Evolutionary conservation across 345 rosid genomes (phyloP).

Genomic region (Limnanthes douglasii): DNA sequence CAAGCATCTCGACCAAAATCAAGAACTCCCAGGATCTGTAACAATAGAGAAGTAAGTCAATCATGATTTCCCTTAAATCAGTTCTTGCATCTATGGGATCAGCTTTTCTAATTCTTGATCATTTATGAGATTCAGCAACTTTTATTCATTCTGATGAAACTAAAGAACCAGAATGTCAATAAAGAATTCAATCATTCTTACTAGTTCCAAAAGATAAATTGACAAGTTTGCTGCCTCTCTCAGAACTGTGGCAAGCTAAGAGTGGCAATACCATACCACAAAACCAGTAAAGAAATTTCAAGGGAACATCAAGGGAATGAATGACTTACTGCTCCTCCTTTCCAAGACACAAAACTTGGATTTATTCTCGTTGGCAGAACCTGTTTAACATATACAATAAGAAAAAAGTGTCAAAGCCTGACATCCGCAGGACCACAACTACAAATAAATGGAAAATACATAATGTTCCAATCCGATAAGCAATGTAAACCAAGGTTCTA

Average conservation of each 20-base stretch:
- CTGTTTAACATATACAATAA: constrained; percentile 12
- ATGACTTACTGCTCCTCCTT: constrained; percentile 77
- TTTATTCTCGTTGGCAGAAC: constrained; percentile 71
- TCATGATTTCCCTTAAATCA: no score
- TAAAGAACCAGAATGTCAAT: no score
- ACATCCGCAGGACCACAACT: constrained; percentile 1
- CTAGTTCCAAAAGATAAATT: no score
- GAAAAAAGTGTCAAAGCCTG: constrained; percentile 12
- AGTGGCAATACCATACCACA: no score
- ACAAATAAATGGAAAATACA: background rate
- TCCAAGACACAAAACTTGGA: constrained; percentile 59
- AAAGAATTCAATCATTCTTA: no score
- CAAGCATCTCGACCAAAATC: constrained; percentile 90
- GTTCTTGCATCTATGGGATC: background rate
- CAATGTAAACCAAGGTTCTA: no score
- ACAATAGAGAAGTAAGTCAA: no score
- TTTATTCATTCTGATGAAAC: no score
- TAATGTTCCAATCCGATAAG: background rate
- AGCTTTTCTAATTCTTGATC: background rate
- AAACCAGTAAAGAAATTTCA: no score
- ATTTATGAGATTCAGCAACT: background rate
- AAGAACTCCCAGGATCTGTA: constrained; percentile 60
- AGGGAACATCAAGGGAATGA: background rate
- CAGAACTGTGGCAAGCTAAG: no score
- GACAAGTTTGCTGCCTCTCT: no score